phyloP scores from a whole-genome alignment of 257 asterid species.

The Gynochthodes officinalis region DNA sequence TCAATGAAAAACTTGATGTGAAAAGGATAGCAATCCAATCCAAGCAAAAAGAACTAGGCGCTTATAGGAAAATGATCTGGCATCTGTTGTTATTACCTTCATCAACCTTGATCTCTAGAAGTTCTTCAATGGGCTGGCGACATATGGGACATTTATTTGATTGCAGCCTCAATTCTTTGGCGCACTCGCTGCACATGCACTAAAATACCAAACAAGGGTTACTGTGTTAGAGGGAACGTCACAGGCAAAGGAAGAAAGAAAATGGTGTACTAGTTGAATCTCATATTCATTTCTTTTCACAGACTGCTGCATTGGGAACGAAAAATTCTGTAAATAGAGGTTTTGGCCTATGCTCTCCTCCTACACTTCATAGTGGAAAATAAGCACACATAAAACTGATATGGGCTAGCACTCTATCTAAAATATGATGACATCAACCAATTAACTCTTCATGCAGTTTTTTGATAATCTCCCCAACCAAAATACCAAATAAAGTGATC shows the following conservation, averaged over 20 bases:
- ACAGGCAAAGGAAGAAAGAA: not conserved
- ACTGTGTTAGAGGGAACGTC: not conserved
- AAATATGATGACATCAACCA: not conserved
- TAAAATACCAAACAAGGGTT: slow-evolving; percentile 26
- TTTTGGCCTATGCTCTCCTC: not conserved
- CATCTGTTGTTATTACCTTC: slow-evolving; percentile 39
- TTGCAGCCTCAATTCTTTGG: slow-evolving; percentile 76
- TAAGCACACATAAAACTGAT: not conserved
- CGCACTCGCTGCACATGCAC: slow-evolving; percentile 86
- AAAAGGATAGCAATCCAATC: not conserved
- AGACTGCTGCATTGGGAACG: too few species aligned
- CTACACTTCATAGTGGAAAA: not conserved
- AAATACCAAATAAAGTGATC: not conserved
- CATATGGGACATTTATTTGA: slow-evolving; percentile 85
- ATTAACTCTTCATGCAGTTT: not conserved
- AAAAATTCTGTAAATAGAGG: not conserved
- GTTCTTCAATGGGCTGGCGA: slow-evolving; percentile 83
- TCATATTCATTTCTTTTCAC: not conserved
- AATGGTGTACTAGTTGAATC: not conserved
- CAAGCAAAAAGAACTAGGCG: not conserved
- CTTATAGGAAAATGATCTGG: not conserved
- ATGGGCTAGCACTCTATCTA: not conserved
- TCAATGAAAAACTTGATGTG: not conserved
- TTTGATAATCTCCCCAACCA: not conserved
- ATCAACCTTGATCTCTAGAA: slow-evolving; percentile 76